Percentiles rank a stretch among this genome's conserved stretches.
Conservation (phyloP, 208 protist genomes). For the Wallacemonas sp. region DNA sequence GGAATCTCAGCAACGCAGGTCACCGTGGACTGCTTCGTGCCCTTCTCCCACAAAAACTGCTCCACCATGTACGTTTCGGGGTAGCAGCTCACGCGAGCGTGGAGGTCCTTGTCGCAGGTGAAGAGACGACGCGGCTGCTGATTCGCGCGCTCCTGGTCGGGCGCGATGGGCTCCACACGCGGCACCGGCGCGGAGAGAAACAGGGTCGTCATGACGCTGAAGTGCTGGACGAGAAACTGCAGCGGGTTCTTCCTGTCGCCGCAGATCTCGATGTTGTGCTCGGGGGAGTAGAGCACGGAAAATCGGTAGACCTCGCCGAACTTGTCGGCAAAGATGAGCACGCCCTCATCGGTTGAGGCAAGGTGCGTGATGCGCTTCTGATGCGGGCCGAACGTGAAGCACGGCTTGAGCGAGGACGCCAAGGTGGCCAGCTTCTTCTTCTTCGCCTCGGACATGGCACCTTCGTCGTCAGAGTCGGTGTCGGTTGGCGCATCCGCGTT, state of each 20-base stretch:
- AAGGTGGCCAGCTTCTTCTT: conserved; percentile 18
- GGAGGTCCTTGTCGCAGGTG: conserved; percentile 83
- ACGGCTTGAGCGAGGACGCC: conserved; percentile 39
- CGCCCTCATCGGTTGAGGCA: conserved; percentile 46
- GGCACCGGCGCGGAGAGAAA: conserved; percentile 62
- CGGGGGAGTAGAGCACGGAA: conserved; percentile 48
- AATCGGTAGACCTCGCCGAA: conserved; percentile 88
- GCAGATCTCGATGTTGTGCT: conserved; percentile 48
- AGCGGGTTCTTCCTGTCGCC: conserved; percentile 38
- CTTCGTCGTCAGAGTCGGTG: conserved; percentile 26
- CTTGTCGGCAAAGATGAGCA: conserved; percentile 88
- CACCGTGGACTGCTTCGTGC: conserved; percentile 43
- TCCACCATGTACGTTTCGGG: conserved; percentile 80
- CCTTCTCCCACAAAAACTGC: conserved; percentile 77
- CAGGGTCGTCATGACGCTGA: conserved; percentile 75
- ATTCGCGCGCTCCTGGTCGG: conserved; percentile 27
- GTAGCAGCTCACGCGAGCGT: conserved; percentile 78
- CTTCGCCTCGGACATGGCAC: conserved; percentile 9
- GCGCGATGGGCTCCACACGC: conserved; percentile 28
- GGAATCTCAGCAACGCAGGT: conserved; percentile 75
- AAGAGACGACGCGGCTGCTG: conserved; percentile 61
- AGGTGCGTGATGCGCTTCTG: conserved; percentile 83
- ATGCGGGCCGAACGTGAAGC: conserved; percentile 77
- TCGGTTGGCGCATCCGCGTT: conserved; percentile 30
- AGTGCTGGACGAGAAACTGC: conserved; percentile 82